Evolutionary conservation across 768 basidiomycete species (phyloP).

Genomic region (Terana coerulea): DNA sequence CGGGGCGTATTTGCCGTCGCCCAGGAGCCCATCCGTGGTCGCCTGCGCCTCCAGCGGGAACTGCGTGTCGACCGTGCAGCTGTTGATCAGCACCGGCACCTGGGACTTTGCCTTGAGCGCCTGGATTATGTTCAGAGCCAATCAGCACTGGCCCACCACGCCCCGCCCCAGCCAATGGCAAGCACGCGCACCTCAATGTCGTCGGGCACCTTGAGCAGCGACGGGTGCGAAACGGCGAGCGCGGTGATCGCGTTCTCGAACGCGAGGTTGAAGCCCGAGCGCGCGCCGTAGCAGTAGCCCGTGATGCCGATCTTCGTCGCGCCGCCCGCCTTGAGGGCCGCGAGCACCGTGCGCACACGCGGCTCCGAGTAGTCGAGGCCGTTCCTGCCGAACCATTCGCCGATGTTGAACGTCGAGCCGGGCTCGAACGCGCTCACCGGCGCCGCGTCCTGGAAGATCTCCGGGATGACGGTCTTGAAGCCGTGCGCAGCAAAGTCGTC

Average conservation of each 20-base stretch:
- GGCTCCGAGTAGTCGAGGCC: slow-evolving; percentile 27
- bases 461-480: slow-evolving; percentile 33
- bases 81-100: slow-evolving; percentile 65
- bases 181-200: slow-evolving; percentile 54
- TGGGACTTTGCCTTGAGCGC: slow-evolving; percentile 43
- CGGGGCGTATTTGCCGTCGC: slow-evolving; percentile 33
- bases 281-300: slow-evolving; percentile 70
- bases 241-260: slow-evolving; percentile 50
- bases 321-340: slow-evolving; percentile 54
- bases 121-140: slow-evolving; percentile 19
- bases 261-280: slow-evolving; percentile 60
- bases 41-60: slow-evolving; percentile 44
- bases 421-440: background rate
- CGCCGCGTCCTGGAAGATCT: slow-evolving; percentile 29
- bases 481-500: slow-evolving; percentile 43
- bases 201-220: slow-evolving; percentile 50
- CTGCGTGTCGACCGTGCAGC: slow-evolving; percentile 46
- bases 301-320: slow-evolving; percentile 54
- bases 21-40: slow-evolving; percentile 36
- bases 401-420: slow-evolving; percentile 25
- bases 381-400: slow-evolving; percentile 34
- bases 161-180: background rate
- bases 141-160: background rate
- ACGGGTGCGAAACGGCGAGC: slow-evolving; percentile 55
- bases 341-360: slow-evolving; percentile 50